phyloP scores from a whole-genome alignment of 1,284 basidiomycete genomes.

The Heterobasidion occidentale region DNA sequence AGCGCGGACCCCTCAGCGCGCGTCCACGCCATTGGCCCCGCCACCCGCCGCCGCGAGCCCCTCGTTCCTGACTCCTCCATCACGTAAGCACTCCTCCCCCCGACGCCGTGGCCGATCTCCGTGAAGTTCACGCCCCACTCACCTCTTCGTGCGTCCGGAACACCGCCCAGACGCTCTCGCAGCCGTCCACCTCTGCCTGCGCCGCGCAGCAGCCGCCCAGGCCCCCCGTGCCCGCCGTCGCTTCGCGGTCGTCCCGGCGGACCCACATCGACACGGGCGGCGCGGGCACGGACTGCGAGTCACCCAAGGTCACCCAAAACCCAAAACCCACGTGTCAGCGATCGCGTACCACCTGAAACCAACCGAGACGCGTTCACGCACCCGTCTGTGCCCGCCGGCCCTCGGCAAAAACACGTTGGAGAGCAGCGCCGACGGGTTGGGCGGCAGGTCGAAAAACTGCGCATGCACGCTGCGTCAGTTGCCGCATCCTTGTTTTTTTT shows the following conservation, averaged over 20 bases:
- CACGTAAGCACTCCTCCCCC: too few species aligned
- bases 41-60: too few species aligned
- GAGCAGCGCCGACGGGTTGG: neutral
- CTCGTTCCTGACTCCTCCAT: too few species aligned
- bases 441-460: neutral
- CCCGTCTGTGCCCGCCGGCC: neutral
- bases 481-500: neutral
- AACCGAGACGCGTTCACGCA: too few species aligned
- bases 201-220: neutral
- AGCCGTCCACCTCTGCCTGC: neutral
- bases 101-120: too few species aligned
- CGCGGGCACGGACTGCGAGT: too few species aligned
- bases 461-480: neutral
- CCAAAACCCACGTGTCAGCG: neutral
- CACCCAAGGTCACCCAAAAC: neutral
- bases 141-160: conserved; percentile 57
- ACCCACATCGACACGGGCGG: neutral
- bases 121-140: conserved; percentile 14
- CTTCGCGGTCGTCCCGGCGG: neutral
- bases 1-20: too few species aligned
- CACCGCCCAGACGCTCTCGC: conserved; percentile 42
- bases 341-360: too few species aligned
- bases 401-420: conserved; percentile 3
- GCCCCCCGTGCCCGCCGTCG: neutral
- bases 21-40: too few species aligned